phyloP scores from a whole-genome alignment of 441 rosid genomes.

The Erodium trifolium region DNA sequence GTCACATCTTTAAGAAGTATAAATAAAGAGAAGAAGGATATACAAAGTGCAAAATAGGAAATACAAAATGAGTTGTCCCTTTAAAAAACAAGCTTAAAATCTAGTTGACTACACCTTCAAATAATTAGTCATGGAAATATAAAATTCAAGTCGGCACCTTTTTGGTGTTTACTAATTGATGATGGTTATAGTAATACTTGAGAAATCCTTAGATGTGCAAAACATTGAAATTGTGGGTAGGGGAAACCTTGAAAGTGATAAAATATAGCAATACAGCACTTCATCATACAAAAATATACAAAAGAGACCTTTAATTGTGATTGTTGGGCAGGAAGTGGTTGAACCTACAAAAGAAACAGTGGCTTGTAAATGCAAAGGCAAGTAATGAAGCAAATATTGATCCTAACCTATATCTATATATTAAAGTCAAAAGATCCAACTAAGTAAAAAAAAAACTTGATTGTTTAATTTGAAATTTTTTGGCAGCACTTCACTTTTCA shows the following conservation, averaged over 20 bases:
- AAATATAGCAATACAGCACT: not conserved
- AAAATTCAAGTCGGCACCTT: not conserved
- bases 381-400: not conserved
- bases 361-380: not conserved
- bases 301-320: not conserved
- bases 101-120: constrained; percentile 5
- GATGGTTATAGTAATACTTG: not conserved
- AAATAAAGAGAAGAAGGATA: not conserved
- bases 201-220: not conserved
- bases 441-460: not conserved
- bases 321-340: not conserved
- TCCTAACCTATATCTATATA: not conserved
- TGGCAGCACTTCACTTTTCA: not conserved
- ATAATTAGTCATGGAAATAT: not conserved
- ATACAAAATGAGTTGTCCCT: not conserved
- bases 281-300: not conserved
- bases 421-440: not conserved
- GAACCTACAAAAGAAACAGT: not conserved
- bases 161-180: not conserved
- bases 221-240: not conserved
- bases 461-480: not conserved
- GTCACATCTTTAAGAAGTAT: not conserved
- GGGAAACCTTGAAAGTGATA: not conserved
- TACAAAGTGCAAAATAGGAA: not conserved
- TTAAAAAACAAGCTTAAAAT: not conserved